Conservation (phyloP, 2,329 filamentous ascomycete species). For the Trichoderma asperellum region DNA sequence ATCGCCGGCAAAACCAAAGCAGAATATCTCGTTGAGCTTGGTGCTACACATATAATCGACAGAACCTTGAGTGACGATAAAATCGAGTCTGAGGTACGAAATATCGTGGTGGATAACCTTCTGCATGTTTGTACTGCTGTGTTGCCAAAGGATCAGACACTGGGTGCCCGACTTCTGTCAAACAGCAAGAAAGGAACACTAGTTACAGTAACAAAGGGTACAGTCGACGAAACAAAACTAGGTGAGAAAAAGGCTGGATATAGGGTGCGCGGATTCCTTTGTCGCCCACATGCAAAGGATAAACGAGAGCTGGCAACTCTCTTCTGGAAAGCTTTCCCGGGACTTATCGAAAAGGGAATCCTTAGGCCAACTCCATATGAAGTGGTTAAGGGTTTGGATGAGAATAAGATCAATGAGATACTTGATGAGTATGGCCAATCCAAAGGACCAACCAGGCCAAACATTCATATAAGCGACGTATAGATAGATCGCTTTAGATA, state of each 20-base stretch:
- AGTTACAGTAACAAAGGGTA: not conserved
- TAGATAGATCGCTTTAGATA: not conserved
- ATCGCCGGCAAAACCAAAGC: not conserved
- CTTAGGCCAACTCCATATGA: constrained; percentile 5
- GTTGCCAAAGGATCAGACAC: not conserved
- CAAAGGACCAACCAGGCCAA: not conserved
- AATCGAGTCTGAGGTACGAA: not conserved
- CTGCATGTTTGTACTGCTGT: not conserved
- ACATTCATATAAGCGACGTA: not conserved
- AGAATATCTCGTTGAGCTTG: not conserved
- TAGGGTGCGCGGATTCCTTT: not conserved
- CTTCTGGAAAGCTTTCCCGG: constrained; percentile 13
- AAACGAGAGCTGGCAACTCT: not conserved
- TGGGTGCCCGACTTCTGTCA: not conserved
- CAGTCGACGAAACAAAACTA: not conserved
- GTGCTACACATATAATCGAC: constrained; percentile 3
- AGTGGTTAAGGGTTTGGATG: not conserved
- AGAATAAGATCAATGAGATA: not conserved
- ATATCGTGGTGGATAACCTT: not conserved
- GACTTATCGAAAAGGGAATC: not conserved
- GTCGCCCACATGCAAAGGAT: not conserved
- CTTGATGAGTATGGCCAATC: not conserved
- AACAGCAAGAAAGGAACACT: constrained; percentile 3
- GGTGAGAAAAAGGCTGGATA: not conserved
- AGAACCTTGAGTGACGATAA: not conserved